These are phyloP conservation scores for Nothophaeocryptopus gaeumannii DNA, from an alignment of 2,329 filamentous ascomycete genomes.

Conservation along the genomic window DNA sequence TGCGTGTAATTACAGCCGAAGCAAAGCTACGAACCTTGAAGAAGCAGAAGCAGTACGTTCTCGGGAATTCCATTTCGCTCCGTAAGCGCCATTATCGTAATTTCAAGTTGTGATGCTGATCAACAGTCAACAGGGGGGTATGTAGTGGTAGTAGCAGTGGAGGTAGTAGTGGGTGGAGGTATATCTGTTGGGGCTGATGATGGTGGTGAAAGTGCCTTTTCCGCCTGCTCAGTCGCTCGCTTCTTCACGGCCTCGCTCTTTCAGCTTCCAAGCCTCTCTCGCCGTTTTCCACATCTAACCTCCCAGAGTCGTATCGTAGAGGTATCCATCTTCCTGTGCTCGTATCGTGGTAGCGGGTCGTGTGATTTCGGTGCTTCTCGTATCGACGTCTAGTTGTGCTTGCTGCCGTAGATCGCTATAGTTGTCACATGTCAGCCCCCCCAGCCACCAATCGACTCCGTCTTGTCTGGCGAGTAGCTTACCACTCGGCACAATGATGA, in stretches of 20 bases:
- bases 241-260: constrained; percentile 1
- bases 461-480: constrained; percentile 27
- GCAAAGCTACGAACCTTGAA: constrained; percentile 7
- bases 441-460: not conserved
- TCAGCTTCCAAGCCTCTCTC: constrained; percentile 2
- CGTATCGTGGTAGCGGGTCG: not conserved
- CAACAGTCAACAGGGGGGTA: constrained; percentile 19
- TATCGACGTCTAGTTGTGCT: constrained; percentile 17
- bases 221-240: not conserved
- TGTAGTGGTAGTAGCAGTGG: constrained; percentile 3
- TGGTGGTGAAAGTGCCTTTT: not conserved
- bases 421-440: constrained; percentile 7
- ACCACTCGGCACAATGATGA: constrained; percentile 95
- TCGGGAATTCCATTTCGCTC: constrained; percentile 13
- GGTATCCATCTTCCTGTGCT: not conserved
- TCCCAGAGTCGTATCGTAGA: constrained; percentile 10
- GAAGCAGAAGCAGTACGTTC: constrained; percentile 12
- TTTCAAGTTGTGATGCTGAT: constrained; percentile 15
- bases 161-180: no score
- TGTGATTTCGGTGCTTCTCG: not conserved
- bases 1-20: constrained; percentile 20
- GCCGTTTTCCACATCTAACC: constrained; percentile 10
- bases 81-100: constrained; percentile 23
- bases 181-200: no score
- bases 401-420: constrained; percentile 25